phyloP scores from a whole-genome alignment of 108 stramenopile genomes.

The Cyclotella baltica region DNA sequence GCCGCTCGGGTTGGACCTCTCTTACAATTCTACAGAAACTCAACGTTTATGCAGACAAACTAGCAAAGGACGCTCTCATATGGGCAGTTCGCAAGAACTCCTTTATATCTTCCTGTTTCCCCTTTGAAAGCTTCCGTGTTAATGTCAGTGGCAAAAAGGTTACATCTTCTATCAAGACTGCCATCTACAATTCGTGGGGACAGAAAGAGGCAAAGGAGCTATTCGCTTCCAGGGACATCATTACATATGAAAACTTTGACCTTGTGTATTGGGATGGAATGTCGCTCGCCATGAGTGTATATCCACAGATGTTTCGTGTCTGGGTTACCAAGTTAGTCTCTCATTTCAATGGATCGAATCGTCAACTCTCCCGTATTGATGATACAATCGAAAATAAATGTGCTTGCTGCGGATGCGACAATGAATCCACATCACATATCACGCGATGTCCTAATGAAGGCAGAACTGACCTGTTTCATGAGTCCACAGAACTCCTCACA shows the following conservation, averaged over 20 bases:
- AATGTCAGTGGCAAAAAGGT: constrained; percentile 7
- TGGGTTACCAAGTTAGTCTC: constrained; percentile 7
- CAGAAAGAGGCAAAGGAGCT: background rate
- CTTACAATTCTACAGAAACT: background rate
- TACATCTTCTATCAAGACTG: background rate
- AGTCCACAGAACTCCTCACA: background rate
- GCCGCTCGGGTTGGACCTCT: background rate
- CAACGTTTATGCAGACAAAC: constrained; percentile 1
- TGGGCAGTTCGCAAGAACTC: background rate
- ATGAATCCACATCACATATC: background rate
- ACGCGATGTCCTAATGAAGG: background rate
- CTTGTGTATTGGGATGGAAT: constrained; percentile 11
- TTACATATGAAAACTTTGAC: background rate
- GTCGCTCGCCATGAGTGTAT: background rate
- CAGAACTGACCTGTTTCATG: background rate
- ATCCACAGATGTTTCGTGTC: constrained; percentile 20
- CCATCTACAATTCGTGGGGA: constrained; percentile 9
- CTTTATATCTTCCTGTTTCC: constrained; percentile 2
- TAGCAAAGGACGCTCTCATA: constrained; percentile 3
- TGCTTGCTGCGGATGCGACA: background rate
- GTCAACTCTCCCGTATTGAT: background rate
- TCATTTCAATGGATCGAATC: constrained; percentile 6
- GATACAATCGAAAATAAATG: background rate
- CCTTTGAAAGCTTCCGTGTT: background rate
- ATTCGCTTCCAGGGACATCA: background rate